Evolutionary conservation across 2,329 filamentous ascomycete genomes (phyloP).

Genomic region (Aspergillus pseudoglaucus): DNA sequence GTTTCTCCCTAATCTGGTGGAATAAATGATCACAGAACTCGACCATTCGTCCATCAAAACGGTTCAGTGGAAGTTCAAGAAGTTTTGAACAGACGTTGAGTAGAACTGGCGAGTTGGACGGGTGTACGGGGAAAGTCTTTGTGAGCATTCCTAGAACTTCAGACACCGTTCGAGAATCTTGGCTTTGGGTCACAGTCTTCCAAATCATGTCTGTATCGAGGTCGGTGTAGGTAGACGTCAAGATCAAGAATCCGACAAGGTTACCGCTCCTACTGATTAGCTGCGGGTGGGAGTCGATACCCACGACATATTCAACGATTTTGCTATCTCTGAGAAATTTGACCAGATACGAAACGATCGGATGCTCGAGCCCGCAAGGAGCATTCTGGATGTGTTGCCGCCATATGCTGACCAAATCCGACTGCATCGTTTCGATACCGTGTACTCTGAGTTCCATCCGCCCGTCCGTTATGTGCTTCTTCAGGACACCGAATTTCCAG

Average conservation of each 20-base stretch:
- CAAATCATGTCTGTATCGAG: constrained; percentile 74
- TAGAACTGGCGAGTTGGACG: constrained; percentile 40
- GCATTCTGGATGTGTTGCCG: constrained; percentile 47
- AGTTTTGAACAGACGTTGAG: constrained; percentile 68
- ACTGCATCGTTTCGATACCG: constrained; percentile 68
- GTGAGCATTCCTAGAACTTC: constrained; percentile 66
- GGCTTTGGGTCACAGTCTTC: constrained; percentile 72
- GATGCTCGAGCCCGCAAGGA: constrained; percentile 38
- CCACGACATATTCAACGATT: constrained; percentile 79
- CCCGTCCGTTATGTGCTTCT: constrained; percentile 69
- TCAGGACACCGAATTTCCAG: constrained; percentile 65
- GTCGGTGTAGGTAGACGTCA: constrained; percentile 66
- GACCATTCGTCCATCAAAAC: constrained; percentile 57
- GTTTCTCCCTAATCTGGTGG: constrained; percentile 43
- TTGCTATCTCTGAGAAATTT: constrained; percentile 62
- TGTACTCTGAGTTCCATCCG: constrained; percentile 86
- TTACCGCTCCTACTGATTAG: constrained; percentile 76
- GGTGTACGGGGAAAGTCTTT: constrained; percentile 41
- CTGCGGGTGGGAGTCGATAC: constrained; percentile 86
- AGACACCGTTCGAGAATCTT: constrained; percentile 77
- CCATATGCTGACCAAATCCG: constrained; percentile 63
- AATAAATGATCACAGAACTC: constrained; percentile 56
- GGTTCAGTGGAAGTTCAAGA: constrained; percentile 54
- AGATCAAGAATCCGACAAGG: constrained; percentile 78
- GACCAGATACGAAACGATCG: constrained; percentile 61